phyloP scores from a whole-genome alignment of 1,139 yeast species.

The Trichomonascaceae sp. region DNA sequence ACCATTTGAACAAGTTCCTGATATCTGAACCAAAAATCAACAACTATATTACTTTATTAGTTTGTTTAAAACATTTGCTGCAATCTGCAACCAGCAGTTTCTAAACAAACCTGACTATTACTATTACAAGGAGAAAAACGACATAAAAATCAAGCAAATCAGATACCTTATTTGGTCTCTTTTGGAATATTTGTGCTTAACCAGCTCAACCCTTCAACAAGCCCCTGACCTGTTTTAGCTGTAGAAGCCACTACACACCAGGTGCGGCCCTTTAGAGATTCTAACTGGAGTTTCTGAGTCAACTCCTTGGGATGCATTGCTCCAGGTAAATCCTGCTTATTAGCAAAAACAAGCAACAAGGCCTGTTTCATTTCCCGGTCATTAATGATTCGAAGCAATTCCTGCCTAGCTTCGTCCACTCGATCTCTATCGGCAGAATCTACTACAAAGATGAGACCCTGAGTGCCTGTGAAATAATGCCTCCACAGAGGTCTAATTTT shows the following conservation, averaged over 20 bases:
- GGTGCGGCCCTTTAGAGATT: slow-evolving; percentile 78
- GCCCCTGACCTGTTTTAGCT: slow-evolving; percentile 89
- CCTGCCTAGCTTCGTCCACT: slow-evolving; percentile 72
- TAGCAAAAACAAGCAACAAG: slow-evolving; percentile 76
- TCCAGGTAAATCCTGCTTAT: slow-evolving; percentile 83
- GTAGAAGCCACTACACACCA: slow-evolving; percentile 89
- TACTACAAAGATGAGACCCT: slow-evolving; percentile 87
- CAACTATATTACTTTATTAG: background rate
- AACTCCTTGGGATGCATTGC: slow-evolving; percentile 90
- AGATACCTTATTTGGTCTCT: slow-evolving; percentile 21
- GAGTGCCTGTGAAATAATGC: slow-evolving; percentile 89
- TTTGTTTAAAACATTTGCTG: background rate
- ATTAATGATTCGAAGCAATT: slow-evolving; percentile 66
- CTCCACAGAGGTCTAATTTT: slow-evolving; percentile 89
- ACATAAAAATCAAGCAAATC: background rate
- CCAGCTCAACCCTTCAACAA: slow-evolving; percentile 87
- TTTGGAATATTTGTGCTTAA: slow-evolving; percentile 60
- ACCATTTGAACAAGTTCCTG: slow-evolving; percentile 11
- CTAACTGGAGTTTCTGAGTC: slow-evolving; percentile 77
- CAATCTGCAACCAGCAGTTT: background rate
- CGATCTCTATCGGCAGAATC: slow-evolving; percentile 72
- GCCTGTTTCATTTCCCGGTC: slow-evolving; percentile 81
- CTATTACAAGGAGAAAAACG: background rate
- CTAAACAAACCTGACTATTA: background rate
- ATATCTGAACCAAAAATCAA: too few relatives aligned